Conservation (phyloP, 176 grass and related monocot species). For the Hyparrhenia diplandra region DNA sequence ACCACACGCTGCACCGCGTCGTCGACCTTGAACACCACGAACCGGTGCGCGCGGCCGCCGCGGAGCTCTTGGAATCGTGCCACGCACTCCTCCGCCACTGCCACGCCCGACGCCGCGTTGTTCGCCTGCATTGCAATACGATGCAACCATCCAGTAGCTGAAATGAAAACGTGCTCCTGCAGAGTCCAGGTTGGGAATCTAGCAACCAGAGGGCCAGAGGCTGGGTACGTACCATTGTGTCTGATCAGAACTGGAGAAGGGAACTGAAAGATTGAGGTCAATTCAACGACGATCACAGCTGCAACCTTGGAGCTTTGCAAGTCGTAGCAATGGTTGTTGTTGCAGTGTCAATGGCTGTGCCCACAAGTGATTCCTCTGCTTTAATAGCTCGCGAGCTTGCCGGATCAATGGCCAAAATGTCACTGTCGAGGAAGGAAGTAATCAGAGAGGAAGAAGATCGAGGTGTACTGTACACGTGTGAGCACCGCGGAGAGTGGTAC, state of each 20-base stretch:
- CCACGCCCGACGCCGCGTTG: slow-evolving; percentile 26
- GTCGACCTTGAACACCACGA: slow-evolving; percentile 62
- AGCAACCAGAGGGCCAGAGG: neutral
- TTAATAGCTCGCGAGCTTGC: neutral
- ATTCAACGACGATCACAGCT: neutral
- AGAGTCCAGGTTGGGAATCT: neutral
- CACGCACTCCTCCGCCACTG: slow-evolving; percentile 47
- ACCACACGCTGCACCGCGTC: slow-evolving; percentile 38
- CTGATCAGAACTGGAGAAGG: no score
- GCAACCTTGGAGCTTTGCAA: neutral
- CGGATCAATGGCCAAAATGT: neutral
- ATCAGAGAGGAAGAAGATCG: neutral
- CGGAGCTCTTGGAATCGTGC: slow-evolving; percentile 50
- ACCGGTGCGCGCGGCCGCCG: slow-evolving; percentile 29
- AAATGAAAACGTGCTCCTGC: neutral
- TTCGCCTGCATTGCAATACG: neutral
- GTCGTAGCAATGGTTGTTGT: neutral
- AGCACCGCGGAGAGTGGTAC: neutral
- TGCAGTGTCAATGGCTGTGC: neutral
- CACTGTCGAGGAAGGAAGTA: neutral
- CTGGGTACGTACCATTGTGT: neutral
- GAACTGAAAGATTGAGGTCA: neutral
- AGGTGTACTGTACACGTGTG: neutral
- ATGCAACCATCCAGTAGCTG: neutral
- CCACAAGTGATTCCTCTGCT: neutral